phyloP scores from a whole-genome alignment of 371 early-diverging fungal genomes.

The Saksenaea oblongispora region DNA sequence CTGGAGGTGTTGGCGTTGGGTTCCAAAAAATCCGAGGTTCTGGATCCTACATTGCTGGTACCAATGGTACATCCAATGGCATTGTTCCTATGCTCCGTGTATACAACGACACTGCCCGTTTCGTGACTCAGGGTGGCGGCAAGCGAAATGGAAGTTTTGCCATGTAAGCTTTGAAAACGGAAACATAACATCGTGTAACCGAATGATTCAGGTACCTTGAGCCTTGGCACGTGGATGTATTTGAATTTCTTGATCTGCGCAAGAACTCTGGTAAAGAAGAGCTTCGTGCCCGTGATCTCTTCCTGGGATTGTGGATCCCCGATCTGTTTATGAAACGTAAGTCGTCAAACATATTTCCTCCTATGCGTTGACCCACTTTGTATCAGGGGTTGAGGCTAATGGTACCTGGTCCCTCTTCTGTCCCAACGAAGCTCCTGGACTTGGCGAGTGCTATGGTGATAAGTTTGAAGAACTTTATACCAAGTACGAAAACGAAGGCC shows the following conservation, averaged over 20 bases:
- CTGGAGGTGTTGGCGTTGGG: slow-evolving; percentile 98
- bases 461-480: slow-evolving; percentile 92
- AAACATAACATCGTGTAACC: not conserved
- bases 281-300: slow-evolving; percentile 95
- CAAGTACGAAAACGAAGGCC: slow-evolving; percentile 89
- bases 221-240: slow-evolving; percentile 99
- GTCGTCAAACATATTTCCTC: not conserved
- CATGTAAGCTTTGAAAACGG: slow-evolving; percentile 44
- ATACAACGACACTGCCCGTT: slow-evolving; percentile 98
- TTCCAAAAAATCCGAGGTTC: slow-evolving; percentile 96
- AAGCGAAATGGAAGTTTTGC: slow-evolving; percentile 99
- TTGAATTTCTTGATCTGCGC: slow-evolving; percentile 97
- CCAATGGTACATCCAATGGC: slow-evolving; percentile 98
- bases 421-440: slow-evolving; percentile 94
- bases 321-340: slow-evolving; percentile 98
- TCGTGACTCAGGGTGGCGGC: slow-evolving; percentile 99
- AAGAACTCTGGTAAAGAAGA: slow-evolving; percentile 99
- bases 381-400: slow-evolving; percentile 80
- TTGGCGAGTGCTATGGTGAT: slow-evolving; percentile 94
- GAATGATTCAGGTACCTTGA: slow-evolving; percentile 78
- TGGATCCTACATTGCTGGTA: slow-evolving; percentile 97
- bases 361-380: too few species aligned
- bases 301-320: slow-evolving; percentile 99
- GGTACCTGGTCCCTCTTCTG: slow-evolving; percentile 98
- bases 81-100: slow-evolving; percentile 98